Conservation (phyloP, 2,329 filamentous ascomycete genomes). For the Hymenoscyphus linearis region DNA sequence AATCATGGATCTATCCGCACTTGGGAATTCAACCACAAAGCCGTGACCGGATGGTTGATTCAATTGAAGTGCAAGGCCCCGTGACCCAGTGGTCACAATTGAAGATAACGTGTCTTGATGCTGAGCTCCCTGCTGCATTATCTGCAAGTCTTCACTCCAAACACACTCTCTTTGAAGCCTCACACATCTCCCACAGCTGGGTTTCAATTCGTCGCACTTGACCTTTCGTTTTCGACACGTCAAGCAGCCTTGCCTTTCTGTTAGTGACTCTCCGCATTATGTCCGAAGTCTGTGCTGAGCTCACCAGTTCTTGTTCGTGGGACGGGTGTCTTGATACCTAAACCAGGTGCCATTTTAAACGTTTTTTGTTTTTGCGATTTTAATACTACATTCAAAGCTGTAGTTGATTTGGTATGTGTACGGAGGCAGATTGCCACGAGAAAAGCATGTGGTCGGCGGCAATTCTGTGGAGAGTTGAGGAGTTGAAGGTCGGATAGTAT, state of each 20-base stretch:
- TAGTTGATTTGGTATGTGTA: neutral
- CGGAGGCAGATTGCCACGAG: neutral
- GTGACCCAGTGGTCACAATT: slow-evolving; percentile 4
- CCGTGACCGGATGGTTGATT: slow-evolving; percentile 21
- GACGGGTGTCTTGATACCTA: slow-evolving; percentile 19
- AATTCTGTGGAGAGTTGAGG: neutral
- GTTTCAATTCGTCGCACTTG: slow-evolving; percentile 65
- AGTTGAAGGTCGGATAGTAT: neutral
- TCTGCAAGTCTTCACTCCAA: slow-evolving; percentile 27
- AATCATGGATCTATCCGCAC: slow-evolving; percentile 24
- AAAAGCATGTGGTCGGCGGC: neutral
- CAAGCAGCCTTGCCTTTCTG: slow-evolving; percentile 48
- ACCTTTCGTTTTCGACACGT: slow-evolving; percentile 66
- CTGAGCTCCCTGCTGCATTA: slow-evolving; percentile 15
- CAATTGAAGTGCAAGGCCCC: slow-evolving; percentile 8
- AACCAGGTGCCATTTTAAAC: slow-evolving; percentile 25
- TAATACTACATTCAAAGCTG: neutral
- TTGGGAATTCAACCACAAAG: slow-evolving; percentile 29
- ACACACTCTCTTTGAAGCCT: slow-evolving; percentile 27
- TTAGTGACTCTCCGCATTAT: neutral
- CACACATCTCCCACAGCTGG: slow-evolving; percentile 46
- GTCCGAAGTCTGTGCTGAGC: neutral
- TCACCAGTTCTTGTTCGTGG: slow-evolving; percentile 29
- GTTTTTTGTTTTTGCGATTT: neutral
- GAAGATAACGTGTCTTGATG: slow-evolving; percentile 1